These are phyloP conservation scores for Suillus tomentosus DNA, from an alignment of 768 basidiomycete genomes.

Conservation along the genomic window DNA sequence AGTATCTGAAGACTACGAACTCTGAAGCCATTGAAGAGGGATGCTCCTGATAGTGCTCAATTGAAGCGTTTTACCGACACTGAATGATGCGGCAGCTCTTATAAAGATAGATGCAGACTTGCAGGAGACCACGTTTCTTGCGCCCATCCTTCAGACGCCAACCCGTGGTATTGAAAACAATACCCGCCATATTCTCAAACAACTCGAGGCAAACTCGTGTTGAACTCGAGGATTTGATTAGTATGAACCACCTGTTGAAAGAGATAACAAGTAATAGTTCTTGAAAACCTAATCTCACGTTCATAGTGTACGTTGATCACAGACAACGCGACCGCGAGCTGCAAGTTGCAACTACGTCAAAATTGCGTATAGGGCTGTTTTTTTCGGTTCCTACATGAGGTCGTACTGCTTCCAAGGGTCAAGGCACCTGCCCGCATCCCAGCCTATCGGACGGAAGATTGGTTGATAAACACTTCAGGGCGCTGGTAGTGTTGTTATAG, in stretches of 20 bases:
- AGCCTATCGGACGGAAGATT: no score
- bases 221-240: neutral
- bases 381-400: no score
- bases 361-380: neutral
- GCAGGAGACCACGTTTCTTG: neutral
- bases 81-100: neutral
- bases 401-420: no score
- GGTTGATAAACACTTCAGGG: no score
- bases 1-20: neutral
- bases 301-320: neutral
- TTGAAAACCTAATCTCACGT: neutral
- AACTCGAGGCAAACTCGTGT: slow-evolving; percentile 3
- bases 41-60: neutral
- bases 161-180: neutral
- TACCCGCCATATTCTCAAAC: neutral
- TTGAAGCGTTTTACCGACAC: neutral
- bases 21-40: no score
- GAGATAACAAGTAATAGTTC: neutral
- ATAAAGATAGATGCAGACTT: neutral
- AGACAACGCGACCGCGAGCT: neutral
- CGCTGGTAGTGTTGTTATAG: no score
- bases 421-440: no score
- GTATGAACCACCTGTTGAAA: neutral
- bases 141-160: neutral
- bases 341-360: no score